These are phyloP conservation scores for Arthrobotrys musiformis DNA, from an alignment of 2,329 filamentous ascomycete species.

Conservation along the genomic window DNA sequence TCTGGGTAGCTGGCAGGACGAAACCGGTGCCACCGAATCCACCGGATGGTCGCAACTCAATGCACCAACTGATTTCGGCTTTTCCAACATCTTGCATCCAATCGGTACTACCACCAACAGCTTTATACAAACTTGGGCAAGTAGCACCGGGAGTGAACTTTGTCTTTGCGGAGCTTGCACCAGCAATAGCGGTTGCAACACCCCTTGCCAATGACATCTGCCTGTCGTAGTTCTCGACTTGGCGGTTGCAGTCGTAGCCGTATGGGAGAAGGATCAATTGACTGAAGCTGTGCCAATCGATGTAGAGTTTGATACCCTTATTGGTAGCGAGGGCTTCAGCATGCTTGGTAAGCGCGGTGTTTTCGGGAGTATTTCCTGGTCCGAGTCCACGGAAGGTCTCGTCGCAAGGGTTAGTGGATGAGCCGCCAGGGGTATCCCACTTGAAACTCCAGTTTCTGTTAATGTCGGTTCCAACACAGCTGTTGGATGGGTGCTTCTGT, in stretches of 20 bases:
- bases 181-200: conserved; percentile 25
- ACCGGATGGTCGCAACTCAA: conserved; percentile 66
- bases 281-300: conserved; percentile 74
- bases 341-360: conserved; percentile 66
- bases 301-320: conserved; percentile 65
- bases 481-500: conserved; percentile 8
- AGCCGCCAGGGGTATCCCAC: conserved; percentile 65
- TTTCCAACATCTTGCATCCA: conserved; percentile 64
- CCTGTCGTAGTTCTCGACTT: conserved; percentile 33
- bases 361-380: conserved; percentile 68
- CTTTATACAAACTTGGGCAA: conserved; percentile 72
- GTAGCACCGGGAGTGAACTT: conserved; percentile 65
- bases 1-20: conserved; percentile 66
- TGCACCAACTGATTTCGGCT: conserved; percentile 60
- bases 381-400: conserved; percentile 64
- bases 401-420: conserved; percentile 38
- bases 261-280: conserved; percentile 64
- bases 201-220: conserved; percentile 32
- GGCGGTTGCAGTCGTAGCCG: conserved; percentile 43
- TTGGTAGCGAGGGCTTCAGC: conserved; percentile 63
- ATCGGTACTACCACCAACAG: conserved; percentile 66
- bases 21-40: conserved; percentile 65
- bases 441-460: conserved; percentile 69
- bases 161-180: conserved; percentile 63
- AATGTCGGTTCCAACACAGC: conserved; percentile 66